Evolutionary conservation across 371 early-diverging fungal genomes (phyloP).

Genomic region (Mucor circinelloides): DNA sequence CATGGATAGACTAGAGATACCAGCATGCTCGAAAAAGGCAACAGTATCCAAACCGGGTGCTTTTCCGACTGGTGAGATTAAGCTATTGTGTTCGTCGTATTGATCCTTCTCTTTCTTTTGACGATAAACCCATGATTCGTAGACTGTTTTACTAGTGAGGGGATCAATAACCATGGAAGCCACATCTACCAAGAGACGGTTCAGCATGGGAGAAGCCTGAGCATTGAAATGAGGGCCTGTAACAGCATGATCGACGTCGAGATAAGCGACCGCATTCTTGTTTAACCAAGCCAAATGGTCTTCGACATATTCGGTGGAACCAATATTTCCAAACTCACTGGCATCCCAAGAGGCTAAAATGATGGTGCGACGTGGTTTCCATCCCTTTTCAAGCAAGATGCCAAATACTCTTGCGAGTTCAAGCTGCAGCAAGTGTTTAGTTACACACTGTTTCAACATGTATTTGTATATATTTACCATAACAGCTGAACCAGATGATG

Average conservation of each 20-base stretch:
- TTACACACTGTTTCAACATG: not conserved
- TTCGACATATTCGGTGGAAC: constrained; percentile 77
- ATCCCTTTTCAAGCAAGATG: constrained; percentile 57
- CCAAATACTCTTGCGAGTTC: constrained; percentile 63
- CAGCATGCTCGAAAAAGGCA: constrained; percentile 63
- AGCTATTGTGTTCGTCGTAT: constrained; percentile 15
- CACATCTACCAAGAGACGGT: constrained; percentile 50
- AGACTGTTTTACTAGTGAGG: constrained; percentile 46
- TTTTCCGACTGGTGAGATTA: constrained; percentile 30
- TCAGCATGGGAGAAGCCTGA: constrained; percentile 55
- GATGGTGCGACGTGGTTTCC: constrained; percentile 70
- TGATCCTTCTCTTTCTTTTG: constrained; percentile 6
- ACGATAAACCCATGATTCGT: constrained; percentile 48
- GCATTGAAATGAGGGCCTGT: constrained; percentile 55
- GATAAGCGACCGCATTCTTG: constrained; percentile 56
- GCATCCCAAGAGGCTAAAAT: constrained; percentile 73
- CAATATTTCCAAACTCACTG: constrained; percentile 66
- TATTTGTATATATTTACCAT: constrained; percentile 36
- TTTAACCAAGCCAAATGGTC: constrained; percentile 59
- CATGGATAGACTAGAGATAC: constrained; percentile 59
- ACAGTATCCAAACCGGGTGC: constrained; percentile 54
- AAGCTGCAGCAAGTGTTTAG: constrained; percentile 27
- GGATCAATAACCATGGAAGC: constrained; percentile 57
- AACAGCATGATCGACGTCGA: constrained; percentile 60
- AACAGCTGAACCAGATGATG: constrained; percentile 64